Conservation (phyloP, 2,329 filamentous ascomycete genomes). For the Aspergillus chevalieri region DNA sequence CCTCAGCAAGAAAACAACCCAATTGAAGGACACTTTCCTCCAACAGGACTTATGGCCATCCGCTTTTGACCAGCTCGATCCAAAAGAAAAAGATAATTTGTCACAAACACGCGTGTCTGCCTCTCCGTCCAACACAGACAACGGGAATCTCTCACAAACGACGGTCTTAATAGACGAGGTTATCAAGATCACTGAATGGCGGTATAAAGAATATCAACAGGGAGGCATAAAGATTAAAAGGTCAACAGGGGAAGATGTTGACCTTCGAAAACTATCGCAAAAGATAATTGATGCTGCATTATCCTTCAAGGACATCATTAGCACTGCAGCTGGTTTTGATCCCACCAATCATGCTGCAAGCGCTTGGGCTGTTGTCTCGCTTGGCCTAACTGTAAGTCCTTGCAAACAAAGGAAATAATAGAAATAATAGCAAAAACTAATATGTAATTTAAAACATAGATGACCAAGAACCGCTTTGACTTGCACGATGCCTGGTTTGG, state of each 20-base stretch:
- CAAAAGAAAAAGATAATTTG: slow-evolving; percentile 3
- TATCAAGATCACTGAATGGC: slow-evolving; percentile 5
- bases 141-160: background rate
- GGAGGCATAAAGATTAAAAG: background rate
- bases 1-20: too few relatives aligned
- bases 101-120: background rate
- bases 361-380: slow-evolving; percentile 13
- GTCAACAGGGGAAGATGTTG: slow-evolving; percentile 2
- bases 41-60: slow-evolving; percentile 11
- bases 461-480: slow-evolving; percentile 9
- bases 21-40: too few relatives aligned
- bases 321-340: slow-evolving; percentile 5
- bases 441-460: slow-evolving; percentile 3
- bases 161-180: slow-evolving; percentile 5
- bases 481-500: slow-evolving; percentile 8
- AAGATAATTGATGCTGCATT: slow-evolving; percentile 11
- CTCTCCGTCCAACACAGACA: background rate
- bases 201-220: slow-evolving; percentile 1
- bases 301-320: slow-evolving; percentile 11
- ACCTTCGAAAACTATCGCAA: slow-evolving; percentile 2
- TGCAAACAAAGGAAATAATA: background rate
- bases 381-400: slow-evolving; percentile 12
- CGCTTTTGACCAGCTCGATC: slow-evolving; percentile 10
- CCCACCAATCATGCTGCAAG: slow-evolving; percentile 9
- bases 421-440: too few relatives aligned